Evolutionary conservation across 495 filamentous ascomycete species (phyloP).

Genomic region (Mytilinidion resinicola): DNA sequence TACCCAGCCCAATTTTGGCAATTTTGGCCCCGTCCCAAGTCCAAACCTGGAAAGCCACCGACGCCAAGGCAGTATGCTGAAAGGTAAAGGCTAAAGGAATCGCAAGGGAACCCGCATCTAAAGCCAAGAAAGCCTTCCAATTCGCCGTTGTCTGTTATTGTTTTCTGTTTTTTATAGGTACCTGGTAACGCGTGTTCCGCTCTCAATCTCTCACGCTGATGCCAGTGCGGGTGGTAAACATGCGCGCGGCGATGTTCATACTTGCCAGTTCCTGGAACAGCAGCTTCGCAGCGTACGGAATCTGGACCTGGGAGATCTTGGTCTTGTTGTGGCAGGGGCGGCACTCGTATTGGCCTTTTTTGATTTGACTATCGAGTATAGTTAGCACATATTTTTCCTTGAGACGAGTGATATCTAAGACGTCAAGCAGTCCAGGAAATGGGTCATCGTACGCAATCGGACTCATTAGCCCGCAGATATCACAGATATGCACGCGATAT

Average conservation of each 20-base stretch:
- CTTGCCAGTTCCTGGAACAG: conserved; percentile 95
- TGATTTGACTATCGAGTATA: conserved; percentile 63
- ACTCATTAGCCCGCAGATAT: conserved; percentile 98
- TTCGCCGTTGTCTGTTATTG: too few relatives aligned
- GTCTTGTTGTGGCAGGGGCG: conserved; percentile 98
- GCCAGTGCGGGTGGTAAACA: conserved; percentile 84
- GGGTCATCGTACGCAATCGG: conserved; percentile 82
- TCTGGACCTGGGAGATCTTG: conserved; percentile 91
- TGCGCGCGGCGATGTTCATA: conserved; percentile 96
- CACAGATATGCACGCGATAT: conserved; percentile 97
- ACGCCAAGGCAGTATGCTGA: too few relatives aligned
- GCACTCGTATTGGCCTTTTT: conserved; percentile 91
- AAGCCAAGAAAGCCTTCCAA: too few relatives aligned
- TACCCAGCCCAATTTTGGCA: too few relatives aligned
- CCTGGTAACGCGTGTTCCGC: not conserved
- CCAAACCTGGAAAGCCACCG: too few relatives aligned
- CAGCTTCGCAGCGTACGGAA: conserved; percentile 96
- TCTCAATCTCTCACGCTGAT: conserved; percentile 52
- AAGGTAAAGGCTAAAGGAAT: too few relatives aligned
- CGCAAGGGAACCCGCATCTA: too few relatives aligned
- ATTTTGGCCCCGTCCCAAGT: too few relatives aligned
- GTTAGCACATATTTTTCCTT: not conserved
- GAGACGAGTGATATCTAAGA: not conserved
- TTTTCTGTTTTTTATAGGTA: not conserved
- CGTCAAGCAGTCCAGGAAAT: conserved; percentile 12